Conservation (phyloP, 1,284 basidiomycete genomes). For the Ustilago esculenta region DNA sequence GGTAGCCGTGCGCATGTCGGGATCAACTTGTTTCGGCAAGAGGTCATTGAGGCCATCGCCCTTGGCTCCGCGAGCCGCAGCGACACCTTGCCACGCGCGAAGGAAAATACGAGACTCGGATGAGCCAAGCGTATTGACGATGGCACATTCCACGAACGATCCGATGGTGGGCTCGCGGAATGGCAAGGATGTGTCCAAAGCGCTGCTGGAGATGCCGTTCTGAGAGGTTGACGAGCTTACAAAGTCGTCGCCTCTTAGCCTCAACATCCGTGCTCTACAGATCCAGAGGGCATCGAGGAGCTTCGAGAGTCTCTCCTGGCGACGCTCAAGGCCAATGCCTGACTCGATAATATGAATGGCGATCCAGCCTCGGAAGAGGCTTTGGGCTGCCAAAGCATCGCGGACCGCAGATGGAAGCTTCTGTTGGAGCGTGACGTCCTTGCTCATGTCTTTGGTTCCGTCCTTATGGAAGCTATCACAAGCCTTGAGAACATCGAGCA, state of each 20-base stretch:
- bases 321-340: slow-evolving; percentile 53
- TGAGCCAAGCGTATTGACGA: slow-evolving; percentile 55
- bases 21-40: slow-evolving; percentile 29
- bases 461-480: slow-evolving; percentile 1
- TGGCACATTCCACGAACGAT: slow-evolving; percentile 62
- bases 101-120: slow-evolving; percentile 56
- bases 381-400: slow-evolving; percentile 58
- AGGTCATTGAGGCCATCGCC: slow-evolving; percentile 50
- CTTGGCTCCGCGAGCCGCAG: slow-evolving; percentile 34
- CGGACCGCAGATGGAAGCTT: slow-evolving; percentile 51
- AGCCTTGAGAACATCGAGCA: slow-evolving; percentile 49
- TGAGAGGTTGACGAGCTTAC: slow-evolving; percentile 2
- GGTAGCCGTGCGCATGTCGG: slow-evolving; percentile 18
- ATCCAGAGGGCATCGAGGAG: slow-evolving; percentile 62
- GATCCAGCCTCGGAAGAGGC: slow-evolving; percentile 59
- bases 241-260: slow-evolving; percentile 23
- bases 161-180: slow-evolving; percentile 58
- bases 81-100: slow-evolving; percentile 62
- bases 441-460: slow-evolving; percentile 5
- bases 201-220: slow-evolving; percentile 3
- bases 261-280: slow-evolving; percentile 58
- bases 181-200: slow-evolving; percentile 22
- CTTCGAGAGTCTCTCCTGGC: slow-evolving; percentile 54
- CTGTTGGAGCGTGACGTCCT: slow-evolving; percentile 33
- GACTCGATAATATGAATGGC: slow-evolving; percentile 61